phyloP scores from a whole-genome alignment of 768 basidiomycete species.

The Tephrocybe rancida region DNA sequence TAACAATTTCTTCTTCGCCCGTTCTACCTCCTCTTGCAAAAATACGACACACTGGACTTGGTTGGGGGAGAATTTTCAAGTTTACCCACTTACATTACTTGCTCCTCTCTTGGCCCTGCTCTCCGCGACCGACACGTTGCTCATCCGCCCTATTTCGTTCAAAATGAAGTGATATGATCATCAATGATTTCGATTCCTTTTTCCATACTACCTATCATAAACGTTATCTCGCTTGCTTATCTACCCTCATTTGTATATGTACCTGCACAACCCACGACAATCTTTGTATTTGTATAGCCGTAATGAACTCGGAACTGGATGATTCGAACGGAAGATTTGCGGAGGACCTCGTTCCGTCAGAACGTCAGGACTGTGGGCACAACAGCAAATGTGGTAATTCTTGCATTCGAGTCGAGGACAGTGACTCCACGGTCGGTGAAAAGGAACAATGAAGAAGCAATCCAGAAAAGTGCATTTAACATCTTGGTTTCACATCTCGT shows the following conservation, averaged over 20 bases:
- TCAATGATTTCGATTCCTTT: not conserved
- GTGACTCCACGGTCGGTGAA: not conserved
- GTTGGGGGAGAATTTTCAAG: not conserved
- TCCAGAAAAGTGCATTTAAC: not conserved
- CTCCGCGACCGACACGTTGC: not conserved
- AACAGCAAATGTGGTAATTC: no score
- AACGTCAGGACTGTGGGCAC: not conserved
- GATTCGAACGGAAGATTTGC: not conserved
- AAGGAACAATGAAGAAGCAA: not conserved
- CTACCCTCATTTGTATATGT: conserved; percentile 10
- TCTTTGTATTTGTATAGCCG: conserved; percentile 1
- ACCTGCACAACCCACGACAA: not conserved
- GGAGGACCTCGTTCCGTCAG: no score
- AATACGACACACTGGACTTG: not conserved
- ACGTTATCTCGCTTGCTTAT: conserved; percentile 16
- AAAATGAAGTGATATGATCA: not conserved
- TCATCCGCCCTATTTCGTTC: not conserved
- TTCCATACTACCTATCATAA: not conserved
- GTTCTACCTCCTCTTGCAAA: conserved; percentile 5
- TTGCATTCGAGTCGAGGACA: not conserved
- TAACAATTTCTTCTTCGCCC: conserved; percentile 5
- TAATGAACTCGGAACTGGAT: not conserved
- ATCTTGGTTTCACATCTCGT: not conserved
- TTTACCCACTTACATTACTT: not conserved
- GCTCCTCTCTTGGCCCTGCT: not conserved